These are phyloP conservation scores for Pythium aristosporum DNA, from an alignment of 352 stramenopile genomes.

Conservation along the genomic window DNA sequence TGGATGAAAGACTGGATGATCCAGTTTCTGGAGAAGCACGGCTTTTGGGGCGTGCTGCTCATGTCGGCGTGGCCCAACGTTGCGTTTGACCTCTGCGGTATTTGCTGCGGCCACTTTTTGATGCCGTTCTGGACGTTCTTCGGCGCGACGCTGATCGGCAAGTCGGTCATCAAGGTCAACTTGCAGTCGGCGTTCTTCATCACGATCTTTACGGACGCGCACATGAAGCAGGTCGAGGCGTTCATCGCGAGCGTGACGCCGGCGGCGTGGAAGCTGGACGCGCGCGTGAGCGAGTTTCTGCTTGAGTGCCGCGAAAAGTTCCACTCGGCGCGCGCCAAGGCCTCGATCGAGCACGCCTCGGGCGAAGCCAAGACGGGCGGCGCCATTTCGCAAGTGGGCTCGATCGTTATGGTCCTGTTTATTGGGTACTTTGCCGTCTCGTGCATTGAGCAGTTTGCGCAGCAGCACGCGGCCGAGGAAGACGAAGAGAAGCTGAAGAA, in stretches of 20 bases:
- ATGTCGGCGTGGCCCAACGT: slow-evolving; percentile 95
- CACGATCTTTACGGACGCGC: slow-evolving; percentile 87
- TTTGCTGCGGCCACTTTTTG: slow-evolving; percentile 93
- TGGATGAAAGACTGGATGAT: slow-evolving; percentile 94
- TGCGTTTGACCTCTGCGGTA: slow-evolving; percentile 93
- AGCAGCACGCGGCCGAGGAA: slow-evolving; percentile 86
- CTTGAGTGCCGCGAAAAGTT: slow-evolving; percentile 87
- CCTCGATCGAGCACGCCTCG: slow-evolving; percentile 51
- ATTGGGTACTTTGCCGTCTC: slow-evolving; percentile 90
- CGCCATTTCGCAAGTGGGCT: slow-evolving; percentile 79
- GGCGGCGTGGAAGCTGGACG: slow-evolving; percentile 68
- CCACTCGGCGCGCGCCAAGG: slow-evolving; percentile 69
- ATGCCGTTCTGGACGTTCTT: slow-evolving; percentile 97
- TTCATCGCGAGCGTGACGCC: slow-evolving; percentile 80
- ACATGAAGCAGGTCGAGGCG: slow-evolving; percentile 83
- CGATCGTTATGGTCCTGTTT: slow-evolving; percentile 82
- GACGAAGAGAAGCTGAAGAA: slow-evolving; percentile 88
- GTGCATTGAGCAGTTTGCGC: slow-evolving; percentile 90
- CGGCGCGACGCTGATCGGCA: slow-evolving; percentile 92
- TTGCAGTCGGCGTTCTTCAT: slow-evolving; percentile 90
- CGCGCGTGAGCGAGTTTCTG: slow-evolving; percentile 83
- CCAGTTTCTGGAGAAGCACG: slow-evolving; percentile 87
- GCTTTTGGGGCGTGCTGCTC: slow-evolving; percentile 92
- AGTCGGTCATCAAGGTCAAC: slow-evolving; percentile 92
- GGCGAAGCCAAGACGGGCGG: slow-evolving; percentile 46